Conservation (phyloP, 345 rosid genomes). For the Gossypium longicalyx region DNA sequence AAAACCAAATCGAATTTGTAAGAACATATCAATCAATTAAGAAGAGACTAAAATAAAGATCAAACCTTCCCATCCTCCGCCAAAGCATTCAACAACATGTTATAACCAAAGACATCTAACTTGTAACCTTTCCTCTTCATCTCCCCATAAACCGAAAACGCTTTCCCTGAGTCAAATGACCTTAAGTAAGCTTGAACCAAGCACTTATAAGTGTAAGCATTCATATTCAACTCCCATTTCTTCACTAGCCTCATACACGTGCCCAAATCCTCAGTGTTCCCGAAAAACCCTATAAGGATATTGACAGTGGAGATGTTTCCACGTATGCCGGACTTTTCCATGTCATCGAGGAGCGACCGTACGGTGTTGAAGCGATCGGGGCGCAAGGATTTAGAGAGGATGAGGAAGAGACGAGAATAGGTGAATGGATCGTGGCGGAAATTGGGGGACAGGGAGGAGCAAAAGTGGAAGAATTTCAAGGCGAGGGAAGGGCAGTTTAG, state of each 20-base stretch:
- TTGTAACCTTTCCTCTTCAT: constrained; percentile 65
- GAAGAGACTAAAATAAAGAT: constrained; percentile 7
- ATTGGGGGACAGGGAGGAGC: constrained; percentile 48
- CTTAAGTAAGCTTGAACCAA: constrained; percentile 75
- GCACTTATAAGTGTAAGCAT: constrained; percentile 73
- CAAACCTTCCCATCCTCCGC: constrained; percentile 71
- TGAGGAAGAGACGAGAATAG: constrained; percentile 59
- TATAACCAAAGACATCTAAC: constrained; percentile 73
- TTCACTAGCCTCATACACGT: constrained; percentile 46
- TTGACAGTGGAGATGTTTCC: constrained; percentile 81
- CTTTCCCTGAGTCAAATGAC: constrained; percentile 50
- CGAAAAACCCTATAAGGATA: constrained; percentile 66
- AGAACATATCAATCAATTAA: background rate
- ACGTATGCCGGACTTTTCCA: constrained; percentile 45
- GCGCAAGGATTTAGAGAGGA: constrained; percentile 65
- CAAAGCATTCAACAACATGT: constrained; percentile 86
- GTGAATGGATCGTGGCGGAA: constrained; percentile 60
- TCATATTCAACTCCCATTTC: constrained; percentile 80
- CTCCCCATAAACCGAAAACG: constrained; percentile 54
- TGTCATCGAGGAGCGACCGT: constrained; percentile 44
- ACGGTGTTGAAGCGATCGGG: constrained; percentile 43
- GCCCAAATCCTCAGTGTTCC: constrained; percentile 48
- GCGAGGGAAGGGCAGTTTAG: constrained; percentile 72
- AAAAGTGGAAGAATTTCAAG: constrained; percentile 49
- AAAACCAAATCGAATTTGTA: background rate